A percentile compares a stretch with the other conserved stretches of the same genome.
Conservation (phyloP, 768 basidiomycete genomes). For the Tricholoma furcatifolium region DNA sequence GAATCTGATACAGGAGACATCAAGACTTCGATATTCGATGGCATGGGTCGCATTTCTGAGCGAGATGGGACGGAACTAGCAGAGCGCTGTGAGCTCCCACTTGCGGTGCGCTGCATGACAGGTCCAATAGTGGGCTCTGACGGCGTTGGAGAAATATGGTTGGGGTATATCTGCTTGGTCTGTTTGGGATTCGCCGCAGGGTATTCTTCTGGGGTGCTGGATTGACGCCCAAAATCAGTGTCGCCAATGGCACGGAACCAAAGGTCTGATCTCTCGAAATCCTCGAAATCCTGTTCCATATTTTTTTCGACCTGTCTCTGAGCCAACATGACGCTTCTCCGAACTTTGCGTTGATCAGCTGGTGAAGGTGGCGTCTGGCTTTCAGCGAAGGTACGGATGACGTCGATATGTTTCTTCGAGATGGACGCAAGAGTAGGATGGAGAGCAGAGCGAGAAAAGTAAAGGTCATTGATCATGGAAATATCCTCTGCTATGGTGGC, state of each 20-base stretch:
- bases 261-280: constrained; percentile 84
- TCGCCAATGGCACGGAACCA: constrained; percentile 90
- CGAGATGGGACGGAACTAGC: constrained; percentile 22
- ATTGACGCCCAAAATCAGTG: constrained; percentile 38
- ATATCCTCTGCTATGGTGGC: constrained; percentile 83
- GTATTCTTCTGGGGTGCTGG: neutral
- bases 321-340: constrained; percentile 76
- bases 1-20: constrained; percentile 70
- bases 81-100: constrained; percentile 39
- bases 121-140: constrained; percentile 37
- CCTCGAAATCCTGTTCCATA: constrained; percentile 92
- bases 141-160: constrained; percentile 10
- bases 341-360: constrained; percentile 52
- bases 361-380: constrained; percentile 44
- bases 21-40: constrained; percentile 75
- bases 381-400: constrained; percentile 66
- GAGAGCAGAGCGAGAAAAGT: constrained; percentile 65
- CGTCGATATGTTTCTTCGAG: constrained; percentile 65
- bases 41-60: constrained; percentile 24
- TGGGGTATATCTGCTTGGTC: constrained; percentile 12
- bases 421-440: constrained; percentile 63
- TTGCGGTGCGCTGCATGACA: constrained; percentile 38
- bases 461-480: constrained; percentile 83
- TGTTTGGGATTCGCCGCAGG: constrained; percentile 12
- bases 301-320: constrained; percentile 84